phyloP scores from a whole-genome alignment of 345 rosid genomes.

The Lepidium sativum region DNA sequence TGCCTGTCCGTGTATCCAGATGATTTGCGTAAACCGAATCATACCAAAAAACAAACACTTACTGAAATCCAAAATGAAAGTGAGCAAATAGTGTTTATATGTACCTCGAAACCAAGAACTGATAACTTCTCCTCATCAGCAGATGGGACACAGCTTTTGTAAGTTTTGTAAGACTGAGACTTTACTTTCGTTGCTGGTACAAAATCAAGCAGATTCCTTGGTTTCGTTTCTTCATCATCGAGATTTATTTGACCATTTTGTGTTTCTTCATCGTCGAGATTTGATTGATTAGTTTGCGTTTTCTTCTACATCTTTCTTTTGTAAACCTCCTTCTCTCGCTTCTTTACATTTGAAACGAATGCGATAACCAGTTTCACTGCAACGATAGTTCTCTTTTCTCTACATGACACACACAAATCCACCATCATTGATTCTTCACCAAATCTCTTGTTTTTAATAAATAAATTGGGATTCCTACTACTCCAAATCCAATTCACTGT shows the following conservation, averaged over 20 bases:
- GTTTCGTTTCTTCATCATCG: conserved; percentile 27
- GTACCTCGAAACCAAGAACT: conserved; percentile 83
- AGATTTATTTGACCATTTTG: conserved; percentile 28
- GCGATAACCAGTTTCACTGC: conserved; percentile 94
- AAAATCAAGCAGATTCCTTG: conserved; percentile 45
- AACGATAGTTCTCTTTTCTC: conserved; percentile 65
- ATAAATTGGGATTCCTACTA: not conserved
- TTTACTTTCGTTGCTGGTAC: conserved; percentile 27
- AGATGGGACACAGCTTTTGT: conserved; percentile 77
- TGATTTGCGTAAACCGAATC: not conserved
- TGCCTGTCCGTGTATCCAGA: conserved; percentile 36
- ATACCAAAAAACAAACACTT: not conserved
- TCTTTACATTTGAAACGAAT: conserved; percentile 75
- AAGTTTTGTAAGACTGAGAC: conserved; percentile 54
- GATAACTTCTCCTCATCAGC: conserved; percentile 66
- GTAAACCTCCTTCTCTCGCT: conserved; percentile 20
- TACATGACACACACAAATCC: conserved; percentile 7
- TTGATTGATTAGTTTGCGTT: conserved; percentile 31
- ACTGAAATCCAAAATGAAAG: not conserved
- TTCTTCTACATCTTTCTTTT: conserved; percentile 18
- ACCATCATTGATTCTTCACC: not conserved
- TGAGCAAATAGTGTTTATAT: not conserved
- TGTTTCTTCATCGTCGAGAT: conserved; percentile 30
- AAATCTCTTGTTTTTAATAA: not conserved
- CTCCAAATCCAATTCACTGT: not conserved